Evolutionary conservation across 768 basidiomycete genomes (phyloP), one percentile per base, ranked within the genome.

Genomic region (Psilocybe azurescens): DNA sequence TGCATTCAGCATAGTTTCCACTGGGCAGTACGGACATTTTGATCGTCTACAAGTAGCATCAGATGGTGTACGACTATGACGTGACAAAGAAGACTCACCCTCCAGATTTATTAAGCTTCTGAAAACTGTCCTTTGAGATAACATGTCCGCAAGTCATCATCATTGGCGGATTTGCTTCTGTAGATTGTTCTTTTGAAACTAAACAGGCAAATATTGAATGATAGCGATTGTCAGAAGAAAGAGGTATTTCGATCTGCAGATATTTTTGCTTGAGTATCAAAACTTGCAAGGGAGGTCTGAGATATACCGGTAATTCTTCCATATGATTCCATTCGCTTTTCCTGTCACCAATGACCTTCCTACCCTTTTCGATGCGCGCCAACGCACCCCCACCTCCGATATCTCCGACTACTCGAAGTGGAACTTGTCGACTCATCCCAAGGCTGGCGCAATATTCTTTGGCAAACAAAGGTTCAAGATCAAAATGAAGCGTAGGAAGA

Each of bases 151-250:
- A 99, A 3, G 80, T 78, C 83, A 99, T 90, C 92, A 98, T 96
- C 94, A 97, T 97, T 0, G 97, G 97, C 8, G 95, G 97, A 73
- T 99, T 99, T 60, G 83, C 75, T 56, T 94, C 91, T 3, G 93
- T 96, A 24, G 95, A 89, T 76, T 97, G 97, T 70, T 99, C 97
- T 76, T 98, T 99, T 8, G 95, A 97, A 20, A 99, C 97, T 0
- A 97, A 94, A 74, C 97, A 99, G 51, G 95, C 89, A 74, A 99
- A 99, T 60, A 99, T 91, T 1, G 96, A 97, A 74, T 99, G 97
- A 75, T 96, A 99, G 30, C 95, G 84, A 69, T 96, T 91, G 65
- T 92, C 88, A 1, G 93, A 81, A 1, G 91, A 86, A 10, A 99
- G 73, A 1, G 93, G 93, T 65, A 99, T 93, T 78, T 98, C 97